These are phyloP conservation scores for Daedalea quercina DNA, from an alignment of 768 basidiomycete genomes.

Conservation along the genomic window DNA sequence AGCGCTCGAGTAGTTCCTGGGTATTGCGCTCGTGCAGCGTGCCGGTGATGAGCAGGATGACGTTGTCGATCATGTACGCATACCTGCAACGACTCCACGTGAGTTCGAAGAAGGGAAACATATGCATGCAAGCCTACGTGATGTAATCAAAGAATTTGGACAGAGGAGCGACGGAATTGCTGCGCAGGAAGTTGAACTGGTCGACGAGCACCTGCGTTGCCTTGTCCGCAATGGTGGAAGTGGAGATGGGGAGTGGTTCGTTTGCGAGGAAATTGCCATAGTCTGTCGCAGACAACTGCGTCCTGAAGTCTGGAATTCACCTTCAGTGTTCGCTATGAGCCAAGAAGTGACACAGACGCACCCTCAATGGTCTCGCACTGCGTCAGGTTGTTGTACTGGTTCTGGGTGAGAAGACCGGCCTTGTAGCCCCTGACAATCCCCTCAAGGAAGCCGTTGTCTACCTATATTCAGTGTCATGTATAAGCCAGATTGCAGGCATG, in stretches of 20 bases:
- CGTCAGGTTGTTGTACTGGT: slow-evolving; percentile 86
- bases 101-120: not conserved
- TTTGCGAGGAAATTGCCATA: slow-evolving; percentile 98
- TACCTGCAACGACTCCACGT: slow-evolving; percentile 49
- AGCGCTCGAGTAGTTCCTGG: slow-evolving; percentile 91
- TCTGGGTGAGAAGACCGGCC: slow-evolving; percentile 82
- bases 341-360: slow-evolving; percentile 24
- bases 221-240: slow-evolving; percentile 93
- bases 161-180: slow-evolving; percentile 86
- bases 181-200: slow-evolving; percentile 92
- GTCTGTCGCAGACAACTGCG: slow-evolving; percentile 93
- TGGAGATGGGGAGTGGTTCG: slow-evolving; percentile 88
- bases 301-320: slow-evolving; percentile 71
- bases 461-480: slow-evolving; percentile 34
- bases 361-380: slow-evolving; percentile 98
- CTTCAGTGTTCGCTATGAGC: not conserved
- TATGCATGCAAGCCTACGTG: slow-evolving; percentile 52
- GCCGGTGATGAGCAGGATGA: slow-evolving; percentile 94
- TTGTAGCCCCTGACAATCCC: slow-evolving; percentile 90
- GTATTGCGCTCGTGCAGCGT: slow-evolving; percentile 97
- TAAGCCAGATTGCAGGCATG: slow-evolving; percentile 20
- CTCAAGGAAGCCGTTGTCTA: slow-evolving; percentile 69
- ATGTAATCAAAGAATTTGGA: slow-evolving; percentile 95
- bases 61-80: slow-evolving; percentile 99
- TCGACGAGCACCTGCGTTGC: slow-evolving; percentile 93